Evolutionary conservation across 1,284 basidiomycete species (phyloP), one percentile per base, ranked within the genome.

Genomic region (Agaricales sp.): DNA sequence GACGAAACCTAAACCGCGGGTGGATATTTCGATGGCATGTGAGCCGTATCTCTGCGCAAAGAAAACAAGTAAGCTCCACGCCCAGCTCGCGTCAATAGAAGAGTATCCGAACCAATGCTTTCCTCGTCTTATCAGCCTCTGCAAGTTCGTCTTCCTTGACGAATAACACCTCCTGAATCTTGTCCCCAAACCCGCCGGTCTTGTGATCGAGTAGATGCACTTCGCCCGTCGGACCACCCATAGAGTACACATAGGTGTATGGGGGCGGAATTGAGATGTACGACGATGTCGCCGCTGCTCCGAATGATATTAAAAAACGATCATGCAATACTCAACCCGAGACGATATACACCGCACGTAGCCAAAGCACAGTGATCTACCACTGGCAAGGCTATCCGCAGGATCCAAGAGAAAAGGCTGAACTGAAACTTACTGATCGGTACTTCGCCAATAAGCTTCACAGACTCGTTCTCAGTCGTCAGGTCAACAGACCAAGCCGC

Each of bases 201-300:
- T 45, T 46, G 8, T 52, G 51, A 43, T 68, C 62, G 3, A 73
- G 52, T 0, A 55, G 45, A 50, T 75, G 73, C 0, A 67, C 66
- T 53, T 75, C 73, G 3, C 71, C 73, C 1, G 70, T 68, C 1
- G 72, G 73, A 1, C 73, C 73, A 1, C 73, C 72, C 1, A 64
- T 62, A 19, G 73, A 73, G 57, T 75, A 76, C 3, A 66, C 55
- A 52, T 70, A 66, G 6, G 65, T 69, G 55, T 63, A 70, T 1
- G 71, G 73, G 2, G 67, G 64, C 1, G 73, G 72, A 3, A 74
- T 53, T 11, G 63, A 62, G 23, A 75, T 68, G 52, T 75, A 75
- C 1, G 73, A 75, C 3, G 74, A 76, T 0, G 69, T 71, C 8
- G 74, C 72, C 21, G 71, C 71, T 35, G 41, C 45, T 13, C 30